Evolutionary conservation across 192 early-diverging fungal genomes (phyloP).

Genomic region (Linnemannia schmuckeri): DNA sequence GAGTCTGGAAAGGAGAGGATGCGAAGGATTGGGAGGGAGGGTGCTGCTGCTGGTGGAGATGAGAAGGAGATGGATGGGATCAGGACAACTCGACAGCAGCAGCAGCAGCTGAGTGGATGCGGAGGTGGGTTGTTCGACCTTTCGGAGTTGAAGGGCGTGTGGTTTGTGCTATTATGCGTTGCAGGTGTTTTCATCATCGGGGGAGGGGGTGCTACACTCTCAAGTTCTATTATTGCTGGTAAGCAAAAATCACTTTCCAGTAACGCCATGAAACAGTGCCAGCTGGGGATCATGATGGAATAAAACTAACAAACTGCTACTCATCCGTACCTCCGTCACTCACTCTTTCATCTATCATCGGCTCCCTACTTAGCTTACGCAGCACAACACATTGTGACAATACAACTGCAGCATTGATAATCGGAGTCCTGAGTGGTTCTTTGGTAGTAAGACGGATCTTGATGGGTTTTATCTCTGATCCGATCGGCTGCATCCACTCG

Average conservation of each 20-base stretch:
- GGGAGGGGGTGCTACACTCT: conserved; percentile 31
- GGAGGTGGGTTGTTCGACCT: conserved; percentile 39
- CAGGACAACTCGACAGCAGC: conserved; percentile 26
- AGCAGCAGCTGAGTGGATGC: conserved; percentile 3
- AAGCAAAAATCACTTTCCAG: conserved; percentile 34
- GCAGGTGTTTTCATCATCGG: conserved; percentile 45
- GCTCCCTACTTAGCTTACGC: conserved; percentile 42
- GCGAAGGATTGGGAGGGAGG: neutral
- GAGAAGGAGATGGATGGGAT: neutral
- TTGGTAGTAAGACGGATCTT: conserved; percentile 73
- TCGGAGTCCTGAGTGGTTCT: conserved; percentile 73
- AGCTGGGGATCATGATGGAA: neutral
- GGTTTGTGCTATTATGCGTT: conserved; percentile 36
- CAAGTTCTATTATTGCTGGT: conserved; percentile 36
- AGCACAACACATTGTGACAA: conserved; percentile 51
- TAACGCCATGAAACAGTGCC: neutral
- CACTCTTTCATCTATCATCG: neutral
- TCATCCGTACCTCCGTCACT: too few relatives aligned
- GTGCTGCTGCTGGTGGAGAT: neutral
- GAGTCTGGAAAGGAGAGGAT: neutral
- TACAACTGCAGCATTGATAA: conserved; percentile 62
- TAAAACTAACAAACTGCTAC: too few relatives aligned
- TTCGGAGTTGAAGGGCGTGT: conserved; percentile 23
- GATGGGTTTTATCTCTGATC: conserved; percentile 71
- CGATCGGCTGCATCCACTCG: conserved; percentile 65